phyloP scores from a whole-genome alignment of 306 rosid genomes.

The Bauhinia variegata region DNA sequence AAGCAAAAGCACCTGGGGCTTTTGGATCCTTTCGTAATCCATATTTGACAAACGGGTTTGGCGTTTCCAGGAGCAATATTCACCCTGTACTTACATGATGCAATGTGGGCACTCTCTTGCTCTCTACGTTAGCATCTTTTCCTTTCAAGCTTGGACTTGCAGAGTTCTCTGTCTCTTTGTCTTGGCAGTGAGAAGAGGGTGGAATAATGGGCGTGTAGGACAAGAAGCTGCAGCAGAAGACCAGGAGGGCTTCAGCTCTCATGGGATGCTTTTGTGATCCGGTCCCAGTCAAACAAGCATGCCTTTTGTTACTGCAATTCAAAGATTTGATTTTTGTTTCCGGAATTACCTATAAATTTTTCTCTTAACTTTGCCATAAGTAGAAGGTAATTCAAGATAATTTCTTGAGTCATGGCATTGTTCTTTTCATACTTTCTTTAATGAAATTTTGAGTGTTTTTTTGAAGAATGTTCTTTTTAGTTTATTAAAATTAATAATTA shows the following conservation, averaged over 20 bases:
- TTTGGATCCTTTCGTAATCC: slow-evolving; percentile 96
- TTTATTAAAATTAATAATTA: too few relatives aligned
- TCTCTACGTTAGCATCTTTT: not conserved
- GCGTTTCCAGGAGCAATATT: slow-evolving; percentile 18
- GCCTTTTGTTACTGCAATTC: too few relatives aligned
- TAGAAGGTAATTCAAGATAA: too few relatives aligned
- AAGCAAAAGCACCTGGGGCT: slow-evolving; percentile 82
- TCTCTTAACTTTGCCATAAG: too few relatives aligned
- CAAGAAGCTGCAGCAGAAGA: slow-evolving; percentile 2
- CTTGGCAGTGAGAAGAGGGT: too few relatives aligned
- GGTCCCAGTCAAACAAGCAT: not conserved
- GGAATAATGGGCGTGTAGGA: too few relatives aligned
- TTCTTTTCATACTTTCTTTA: too few relatives aligned
- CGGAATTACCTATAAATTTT: too few relatives aligned
- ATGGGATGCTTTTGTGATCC: slow-evolving; percentile 49
- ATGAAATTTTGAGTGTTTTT: too few relatives aligned
- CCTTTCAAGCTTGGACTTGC: slow-evolving; percentile 30
- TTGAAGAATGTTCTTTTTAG: too few relatives aligned
- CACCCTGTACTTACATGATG: slow-evolving; percentile 32
- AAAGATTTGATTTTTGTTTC: too few relatives aligned
- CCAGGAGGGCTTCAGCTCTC: slow-evolving; percentile 26
- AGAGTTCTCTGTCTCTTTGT: slow-evolving; percentile 11
- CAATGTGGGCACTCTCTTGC: slow-evolving; percentile 24
- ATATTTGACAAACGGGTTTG: slow-evolving; percentile 44
- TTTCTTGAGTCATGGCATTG: too few relatives aligned